Conservation (phyloP, 1,139 yeast genomes). For the Pichia sp. region DNA sequence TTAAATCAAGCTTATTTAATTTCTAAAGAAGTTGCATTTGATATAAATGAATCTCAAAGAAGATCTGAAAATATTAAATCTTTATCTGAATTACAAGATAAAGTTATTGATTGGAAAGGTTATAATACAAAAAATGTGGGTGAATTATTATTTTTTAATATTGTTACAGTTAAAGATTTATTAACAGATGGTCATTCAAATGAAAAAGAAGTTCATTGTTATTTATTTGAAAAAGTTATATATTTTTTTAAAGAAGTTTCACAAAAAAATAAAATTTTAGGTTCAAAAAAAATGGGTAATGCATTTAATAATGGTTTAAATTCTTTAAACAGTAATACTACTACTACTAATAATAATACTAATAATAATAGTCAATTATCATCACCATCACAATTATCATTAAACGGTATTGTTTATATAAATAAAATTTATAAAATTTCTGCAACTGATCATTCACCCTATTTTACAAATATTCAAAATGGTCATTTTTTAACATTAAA, state of each 20-base stretch:
- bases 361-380: background rate
- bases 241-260: constrained; percentile 49
- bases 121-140: constrained; percentile 80
- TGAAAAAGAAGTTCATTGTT: constrained; percentile 87
- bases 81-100: constrained; percentile 58
- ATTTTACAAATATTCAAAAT: constrained; percentile 25
- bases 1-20: constrained; percentile 63
- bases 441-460: constrained; percentile 25
- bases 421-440: constrained; percentile 23
- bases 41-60: constrained; percentile 91
- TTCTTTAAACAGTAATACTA: background rate
- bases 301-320: constrained; percentile 20
- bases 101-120: constrained; percentile 94
- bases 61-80: constrained; percentile 79
- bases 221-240: constrained; percentile 80
- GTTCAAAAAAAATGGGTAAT: constrained; percentile 40
- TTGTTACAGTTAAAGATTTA: constrained; percentile 63
- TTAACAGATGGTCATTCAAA: constrained; percentile 44
- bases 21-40: constrained; percentile 68
- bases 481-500: constrained; percentile 60
- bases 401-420: constrained; percentile 29
- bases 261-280: constrained; percentile 27
- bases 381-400: constrained; percentile 17
- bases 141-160: constrained; percentile 71
- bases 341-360: background rate